phyloP scores from a whole-genome alignment of 2,329 filamentous ascomycete genomes.

The Zymoseptoria brevis region DNA sequence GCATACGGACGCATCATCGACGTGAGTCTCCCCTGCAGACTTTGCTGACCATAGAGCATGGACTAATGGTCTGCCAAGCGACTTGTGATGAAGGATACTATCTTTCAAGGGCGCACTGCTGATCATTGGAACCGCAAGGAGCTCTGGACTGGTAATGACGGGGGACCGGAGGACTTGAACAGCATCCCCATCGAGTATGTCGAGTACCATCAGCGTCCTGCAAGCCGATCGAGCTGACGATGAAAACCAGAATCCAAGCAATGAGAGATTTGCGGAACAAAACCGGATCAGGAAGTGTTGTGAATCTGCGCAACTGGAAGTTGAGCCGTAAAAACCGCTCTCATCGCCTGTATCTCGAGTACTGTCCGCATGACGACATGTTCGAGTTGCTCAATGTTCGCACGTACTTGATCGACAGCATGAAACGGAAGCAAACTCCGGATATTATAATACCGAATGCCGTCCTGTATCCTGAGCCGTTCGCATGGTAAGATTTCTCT shows the following conservation, averaged over 20 bases:
- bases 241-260: neutral
- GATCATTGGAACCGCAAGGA: neutral
- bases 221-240: neutral
- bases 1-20: conserved; percentile 1
- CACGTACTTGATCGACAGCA: neutral
- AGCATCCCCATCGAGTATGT: neutral
- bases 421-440: neutral
- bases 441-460: neutral
- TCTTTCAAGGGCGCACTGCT: neutral
- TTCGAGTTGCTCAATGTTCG: neutral
- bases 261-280: conserved; percentile 1
- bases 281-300: neutral
- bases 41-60: neutral
- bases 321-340: neutral
- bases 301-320: conserved; percentile 1
- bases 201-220: neutral
- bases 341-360: conserved; percentile 6
- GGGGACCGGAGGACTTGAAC: neutral
- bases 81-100: conserved; percentile 1
- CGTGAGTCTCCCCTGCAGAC: neutral
- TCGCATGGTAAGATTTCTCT: neutral
- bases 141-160: neutral
- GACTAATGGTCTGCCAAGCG: neutral
- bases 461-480: neutral
- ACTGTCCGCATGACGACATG: neutral